Percentiles rank a stretch among this genome's conserved stretches.
Evolutionary conservation across 2,329 filamentous ascomycete genomes (phyloP).

Genomic region (Aspergillus bombycis): DNA sequence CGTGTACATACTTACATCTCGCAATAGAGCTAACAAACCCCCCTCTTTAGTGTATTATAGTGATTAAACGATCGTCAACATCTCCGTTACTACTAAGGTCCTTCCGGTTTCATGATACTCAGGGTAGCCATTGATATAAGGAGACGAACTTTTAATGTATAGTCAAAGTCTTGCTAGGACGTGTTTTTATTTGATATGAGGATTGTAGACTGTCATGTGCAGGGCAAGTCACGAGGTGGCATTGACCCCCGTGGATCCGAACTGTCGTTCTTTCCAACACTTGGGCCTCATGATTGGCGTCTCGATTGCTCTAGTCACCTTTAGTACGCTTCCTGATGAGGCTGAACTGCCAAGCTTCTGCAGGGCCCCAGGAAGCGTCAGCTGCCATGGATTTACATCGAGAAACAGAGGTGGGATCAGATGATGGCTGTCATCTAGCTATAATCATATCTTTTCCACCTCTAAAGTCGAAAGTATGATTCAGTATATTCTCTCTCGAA

Average conservation of each 20-base stretch:
- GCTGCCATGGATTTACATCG: constrained; percentile 13
- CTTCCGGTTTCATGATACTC: neutral
- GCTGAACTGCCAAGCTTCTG: constrained; percentile 14
- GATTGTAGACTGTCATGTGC: neutral
- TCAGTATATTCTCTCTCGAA: neutral
- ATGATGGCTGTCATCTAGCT: constrained; percentile 12
- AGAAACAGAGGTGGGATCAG: constrained; percentile 13
- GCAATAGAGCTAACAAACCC: neutral
- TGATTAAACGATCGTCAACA: neutral
- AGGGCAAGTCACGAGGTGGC: neutral
- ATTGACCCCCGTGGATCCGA: neutral
- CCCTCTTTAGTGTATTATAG: neutral
- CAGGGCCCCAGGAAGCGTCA: constrained; percentile 13
- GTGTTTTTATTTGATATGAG: neutral
- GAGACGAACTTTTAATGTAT: neutral
- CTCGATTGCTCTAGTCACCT: neutral
- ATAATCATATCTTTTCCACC: neutral
- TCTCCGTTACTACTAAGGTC: neutral
- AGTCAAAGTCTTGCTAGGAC: neutral
- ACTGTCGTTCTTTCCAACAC: neutral
- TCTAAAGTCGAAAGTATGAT: neutral
- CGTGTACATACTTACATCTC: constrained; percentile 13
- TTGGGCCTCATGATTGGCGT: constrained; percentile 6
- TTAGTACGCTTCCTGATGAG: constrained; percentile 6
- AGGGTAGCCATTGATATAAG: neutral